A percentile compares a stretch with the other conserved stretches of the same genome.
Conservation (phyloP, 768 basidiomycete species). For the Phylloporus rhodoxanthus region DNA sequence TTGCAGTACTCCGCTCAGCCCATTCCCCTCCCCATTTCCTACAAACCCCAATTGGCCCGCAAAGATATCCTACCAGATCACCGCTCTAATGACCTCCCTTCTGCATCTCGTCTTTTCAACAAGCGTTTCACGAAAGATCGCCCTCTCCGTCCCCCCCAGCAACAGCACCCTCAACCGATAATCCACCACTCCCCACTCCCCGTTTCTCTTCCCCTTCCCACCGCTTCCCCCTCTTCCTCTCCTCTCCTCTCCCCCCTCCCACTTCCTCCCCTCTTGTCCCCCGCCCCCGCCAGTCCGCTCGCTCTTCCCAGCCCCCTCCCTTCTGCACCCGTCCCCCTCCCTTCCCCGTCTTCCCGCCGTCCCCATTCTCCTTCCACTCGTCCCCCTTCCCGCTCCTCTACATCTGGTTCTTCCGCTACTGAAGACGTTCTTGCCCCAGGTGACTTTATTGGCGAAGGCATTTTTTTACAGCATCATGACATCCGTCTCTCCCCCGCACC, state of each 20-base stretch:
- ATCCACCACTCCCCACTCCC: slow-evolving; percentile 17
- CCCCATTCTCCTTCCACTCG: slow-evolving; percentile 29
- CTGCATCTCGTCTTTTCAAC: slow-evolving; percentile 30
- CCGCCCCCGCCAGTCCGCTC: slow-evolving; percentile 28
- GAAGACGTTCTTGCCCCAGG: slow-evolving; percentile 62
- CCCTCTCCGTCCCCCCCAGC: slow-evolving; percentile 13
- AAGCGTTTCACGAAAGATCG: slow-evolving; percentile 33
- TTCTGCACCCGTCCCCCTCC: slow-evolving; percentile 27
- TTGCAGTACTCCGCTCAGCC: slow-evolving; percentile 48
- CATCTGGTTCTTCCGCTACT: slow-evolving; percentile 28
- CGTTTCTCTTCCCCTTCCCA: slow-evolving; percentile 3
- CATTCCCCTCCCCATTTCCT: slow-evolving; percentile 30
- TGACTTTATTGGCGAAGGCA: slow-evolving; percentile 67
- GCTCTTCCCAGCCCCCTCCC: slow-evolving; percentile 34
- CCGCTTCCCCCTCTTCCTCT: slow-evolving; percentile 14
- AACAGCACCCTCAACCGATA: slow-evolving; percentile 6
- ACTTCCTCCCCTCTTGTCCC: slow-evolving; percentile 29
- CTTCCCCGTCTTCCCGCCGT: slow-evolving; percentile 31
- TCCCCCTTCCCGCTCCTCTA: slow-evolving; percentile 23
- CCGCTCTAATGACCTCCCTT: slow-evolving; percentile 24
- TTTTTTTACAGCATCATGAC: slow-evolving; percentile 58
- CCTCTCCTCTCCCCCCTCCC: slow-evolving; percentile 27
- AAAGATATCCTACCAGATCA: slow-evolving; percentile 30
- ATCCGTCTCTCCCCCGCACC: slow-evolving; percentile 50
- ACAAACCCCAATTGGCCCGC: slow-evolving; percentile 23